These are phyloP conservation scores for Colletotrichum spinosum DNA, from an alignment of 2,329 filamentous ascomycete genomes.

Conservation along the genomic window DNA sequence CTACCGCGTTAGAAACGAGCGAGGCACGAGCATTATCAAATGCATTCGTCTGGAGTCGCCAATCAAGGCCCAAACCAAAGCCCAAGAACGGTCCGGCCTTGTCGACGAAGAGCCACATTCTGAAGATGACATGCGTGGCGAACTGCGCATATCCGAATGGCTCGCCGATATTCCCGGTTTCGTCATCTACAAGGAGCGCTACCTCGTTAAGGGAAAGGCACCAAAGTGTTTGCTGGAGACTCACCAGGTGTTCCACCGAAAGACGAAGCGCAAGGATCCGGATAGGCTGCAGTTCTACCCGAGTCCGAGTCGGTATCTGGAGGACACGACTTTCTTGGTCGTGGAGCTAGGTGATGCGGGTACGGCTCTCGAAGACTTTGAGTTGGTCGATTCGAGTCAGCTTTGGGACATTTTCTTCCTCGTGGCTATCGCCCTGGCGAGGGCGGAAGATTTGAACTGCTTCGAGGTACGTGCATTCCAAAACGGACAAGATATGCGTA, in stretches of 20 bases:
- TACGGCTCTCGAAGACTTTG: constrained; percentile 68
- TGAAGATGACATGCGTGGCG: constrained; percentile 66
- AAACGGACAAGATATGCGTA: neutral
- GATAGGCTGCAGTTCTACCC: constrained; percentile 71
- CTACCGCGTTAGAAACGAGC: constrained; percentile 69
- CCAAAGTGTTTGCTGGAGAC: constrained; percentile 67
- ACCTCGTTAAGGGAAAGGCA: constrained; percentile 68
- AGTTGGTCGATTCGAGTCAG: constrained; percentile 60
- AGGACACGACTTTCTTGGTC: constrained; percentile 69
- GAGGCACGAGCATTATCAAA: constrained; percentile 74
- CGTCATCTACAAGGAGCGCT: constrained; percentile 73
- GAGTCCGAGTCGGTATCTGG: constrained; percentile 69
- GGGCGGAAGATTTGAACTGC: constrained; percentile 67
- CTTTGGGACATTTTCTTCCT: constrained; percentile 74
- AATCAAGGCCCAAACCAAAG: constrained; percentile 68
- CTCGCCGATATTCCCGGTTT: constrained; percentile 74
- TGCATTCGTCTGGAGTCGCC: constrained; percentile 70
- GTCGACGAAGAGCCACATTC: constrained; percentile 70
- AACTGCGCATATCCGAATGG: constrained; percentile 73
- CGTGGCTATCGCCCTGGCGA: constrained; percentile 68
- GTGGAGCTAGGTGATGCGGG: constrained; percentile 74
- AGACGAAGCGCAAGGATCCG: constrained; percentile 65
- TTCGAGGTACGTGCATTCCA: constrained; percentile 65
- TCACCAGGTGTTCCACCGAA: constrained; percentile 68
- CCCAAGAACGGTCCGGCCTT: constrained; percentile 64